Conservation (phyloP, 2,329 filamentous ascomycete genomes). For the Pleurostoma richardsiae region DNA sequence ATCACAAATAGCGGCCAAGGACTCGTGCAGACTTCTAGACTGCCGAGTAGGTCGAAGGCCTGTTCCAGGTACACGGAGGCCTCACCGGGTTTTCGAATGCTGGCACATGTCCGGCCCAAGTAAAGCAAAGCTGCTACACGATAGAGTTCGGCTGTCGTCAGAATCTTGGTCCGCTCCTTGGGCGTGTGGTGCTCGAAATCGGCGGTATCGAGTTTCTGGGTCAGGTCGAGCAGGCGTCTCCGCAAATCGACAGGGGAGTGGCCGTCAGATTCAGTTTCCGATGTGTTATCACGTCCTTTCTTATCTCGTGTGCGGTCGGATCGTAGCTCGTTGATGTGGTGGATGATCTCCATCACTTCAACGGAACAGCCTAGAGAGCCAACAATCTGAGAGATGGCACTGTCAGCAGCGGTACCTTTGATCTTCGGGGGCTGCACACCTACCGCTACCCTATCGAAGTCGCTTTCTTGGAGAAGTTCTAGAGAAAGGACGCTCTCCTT, state of each 20-base stretch:
- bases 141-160: constrained; percentile 44
- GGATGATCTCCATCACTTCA: constrained; percentile 37
- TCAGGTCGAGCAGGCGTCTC: constrained; percentile 16
- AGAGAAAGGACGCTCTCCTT: constrained; percentile 18
- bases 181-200: constrained; percentile 14
- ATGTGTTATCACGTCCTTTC: constrained; percentile 11
- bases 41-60: constrained; percentile 27
- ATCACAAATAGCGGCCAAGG: constrained; percentile 44
- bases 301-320: constrained; percentile 1
- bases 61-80: constrained; percentile 21
- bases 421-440: background rate
- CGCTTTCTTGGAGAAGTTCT: constrained; percentile 19
- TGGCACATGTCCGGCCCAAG: constrained; percentile 21
- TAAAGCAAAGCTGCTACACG: constrained; percentile 32
- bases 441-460: constrained; percentile 24
- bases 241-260: constrained; percentile 13
- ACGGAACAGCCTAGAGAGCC: constrained; percentile 41
- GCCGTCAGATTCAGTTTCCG: constrained; percentile 17
- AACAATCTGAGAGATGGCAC: constrained; percentile 31
- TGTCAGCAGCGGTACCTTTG: background rate
- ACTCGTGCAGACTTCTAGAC: constrained; percentile 36
- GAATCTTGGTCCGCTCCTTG: constrained; percentile 21
- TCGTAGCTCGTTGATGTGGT: constrained; percentile 32
- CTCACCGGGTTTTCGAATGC: constrained; percentile 17
- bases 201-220: constrained; percentile 19